Conservation (phyloP, 1,284 basidiomycete genomes). For the Ceratobasidium sp. region DNA sequence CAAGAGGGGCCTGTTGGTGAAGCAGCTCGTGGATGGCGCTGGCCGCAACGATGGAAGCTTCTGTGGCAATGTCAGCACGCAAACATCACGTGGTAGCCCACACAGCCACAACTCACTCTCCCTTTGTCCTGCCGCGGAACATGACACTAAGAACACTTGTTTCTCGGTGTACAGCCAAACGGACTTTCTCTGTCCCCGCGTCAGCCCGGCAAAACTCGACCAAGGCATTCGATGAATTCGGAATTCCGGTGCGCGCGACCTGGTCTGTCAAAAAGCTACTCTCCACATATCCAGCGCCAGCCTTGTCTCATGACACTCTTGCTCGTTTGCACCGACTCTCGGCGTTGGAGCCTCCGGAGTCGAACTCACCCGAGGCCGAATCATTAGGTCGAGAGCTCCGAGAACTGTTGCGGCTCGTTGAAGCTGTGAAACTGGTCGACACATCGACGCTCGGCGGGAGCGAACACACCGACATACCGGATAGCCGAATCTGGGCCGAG, state of each 20-base stretch:
- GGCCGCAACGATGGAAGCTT: constrained; percentile 36
- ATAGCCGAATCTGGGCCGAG: constrained; percentile 58
- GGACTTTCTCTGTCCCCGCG: not conserved
- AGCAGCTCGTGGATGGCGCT: constrained; percentile 16
- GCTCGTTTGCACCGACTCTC: constrained; percentile 69
- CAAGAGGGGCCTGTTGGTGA: not conserved
- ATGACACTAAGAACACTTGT: not conserved
- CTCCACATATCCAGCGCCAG: constrained; percentile 73
- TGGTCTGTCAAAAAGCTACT: constrained; percentile 79
- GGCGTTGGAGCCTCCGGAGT: constrained; percentile 67
- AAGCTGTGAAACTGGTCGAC: constrained; percentile 68
- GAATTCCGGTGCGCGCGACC: constrained; percentile 67
- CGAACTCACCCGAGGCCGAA: constrained; percentile 60
- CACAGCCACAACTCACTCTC: not conserved
- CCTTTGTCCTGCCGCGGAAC: not conserved
- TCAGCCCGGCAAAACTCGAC: constrained; percentile 3
- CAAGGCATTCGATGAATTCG: constrained; percentile 58
- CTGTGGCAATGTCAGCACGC: constrained; percentile 22
- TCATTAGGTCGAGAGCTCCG: constrained; percentile 65
- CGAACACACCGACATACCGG: constrained; percentile 52
- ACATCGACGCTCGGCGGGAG: constrained; percentile 44
- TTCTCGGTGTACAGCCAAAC: constrained; percentile 6
- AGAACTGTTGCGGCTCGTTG: constrained; percentile 73
- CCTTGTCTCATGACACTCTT: constrained; percentile 62
- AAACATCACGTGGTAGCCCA: constrained; percentile 7